Conservation (phyloP, 2,329 filamentous ascomycete species). For the Periconia sp. region DNA sequence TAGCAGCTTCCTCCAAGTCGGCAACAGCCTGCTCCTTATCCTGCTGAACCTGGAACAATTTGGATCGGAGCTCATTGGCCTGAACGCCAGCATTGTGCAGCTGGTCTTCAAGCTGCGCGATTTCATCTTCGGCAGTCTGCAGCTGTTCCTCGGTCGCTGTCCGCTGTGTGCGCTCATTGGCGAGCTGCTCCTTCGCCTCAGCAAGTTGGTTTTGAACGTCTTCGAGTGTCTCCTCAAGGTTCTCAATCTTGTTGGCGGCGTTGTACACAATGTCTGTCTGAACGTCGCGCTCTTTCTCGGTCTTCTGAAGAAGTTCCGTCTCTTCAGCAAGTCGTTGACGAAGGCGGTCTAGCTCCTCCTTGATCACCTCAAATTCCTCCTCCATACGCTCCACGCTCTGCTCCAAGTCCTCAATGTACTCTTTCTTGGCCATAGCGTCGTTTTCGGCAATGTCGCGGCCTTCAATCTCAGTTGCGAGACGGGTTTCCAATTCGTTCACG, state of each 20-base stretch:
- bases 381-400: constrained; percentile 40
- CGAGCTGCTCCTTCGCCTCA: constrained; percentile 40
- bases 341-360: constrained; percentile 34
- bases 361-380: constrained; percentile 36
- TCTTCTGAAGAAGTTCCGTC: constrained; percentile 29
- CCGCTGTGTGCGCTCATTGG: constrained; percentile 47
- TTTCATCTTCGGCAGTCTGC: constrained; percentile 45
- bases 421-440: constrained; percentile 41
- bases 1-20: constrained; percentile 39
- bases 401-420: constrained; percentile 44
- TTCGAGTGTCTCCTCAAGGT: constrained; percentile 34
- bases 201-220: constrained; percentile 44
- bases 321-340: constrained; percentile 39
- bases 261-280: constrained; percentile 38
- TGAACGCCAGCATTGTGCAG: constrained; percentile 46
- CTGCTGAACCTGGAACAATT: constrained; percentile 50
- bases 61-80: constrained; percentile 52
- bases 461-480: constrained; percentile 41
- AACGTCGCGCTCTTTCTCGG: constrained; percentile 43
- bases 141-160: constrained; percentile 48
- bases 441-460: constrained; percentile 43
- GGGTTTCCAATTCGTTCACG: constrained; percentile 39
- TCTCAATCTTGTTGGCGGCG: constrained; percentile 37
- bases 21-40: constrained; percentile 43
- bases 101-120: constrained; percentile 44